Percentiles rank a stretch among this genome's conserved stretches.
These are phyloP conservation scores for Heterobasidion irregulare DNA, from an alignment of 1,284 basidiomycete species.

Conservation along the genomic window DNA sequence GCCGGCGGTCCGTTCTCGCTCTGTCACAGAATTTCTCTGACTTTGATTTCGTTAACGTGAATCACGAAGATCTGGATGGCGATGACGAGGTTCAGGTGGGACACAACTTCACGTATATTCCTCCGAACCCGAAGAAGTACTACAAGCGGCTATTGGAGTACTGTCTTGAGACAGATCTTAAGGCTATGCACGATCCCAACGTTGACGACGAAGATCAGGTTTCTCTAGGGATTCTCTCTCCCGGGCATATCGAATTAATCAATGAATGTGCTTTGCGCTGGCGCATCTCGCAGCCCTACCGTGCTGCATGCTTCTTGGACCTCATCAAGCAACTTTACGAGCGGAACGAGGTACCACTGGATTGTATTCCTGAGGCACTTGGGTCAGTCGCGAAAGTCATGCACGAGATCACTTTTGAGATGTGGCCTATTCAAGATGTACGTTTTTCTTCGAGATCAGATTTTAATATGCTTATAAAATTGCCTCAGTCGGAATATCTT, in stretches of 20 bases:
- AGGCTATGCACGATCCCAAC: slow-evolving; percentile 79
- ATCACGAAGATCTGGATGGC: slow-evolving; percentile 36
- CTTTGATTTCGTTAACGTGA: slow-evolving; percentile 12
- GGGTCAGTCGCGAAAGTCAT: slow-evolving; percentile 64
- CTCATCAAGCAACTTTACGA: slow-evolving; percentile 86
- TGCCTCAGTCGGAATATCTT: slow-evolving; percentile 53
- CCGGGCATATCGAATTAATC: slow-evolving; percentile 75
- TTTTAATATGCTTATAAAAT: slow-evolving; percentile 3
- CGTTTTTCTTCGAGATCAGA: slow-evolving; percentile 20
- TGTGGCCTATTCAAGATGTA: slow-evolving; percentile 82
- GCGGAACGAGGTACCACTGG: slow-evolving; percentile 85
- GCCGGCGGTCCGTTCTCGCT: slow-evolving; percentile 48
- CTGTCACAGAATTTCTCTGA: slow-evolving; percentile 28
- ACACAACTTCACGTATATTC: slow-evolving; percentile 82
- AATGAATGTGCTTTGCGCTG: slow-evolving; percentile 85
- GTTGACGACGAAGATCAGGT: slow-evolving; percentile 96
- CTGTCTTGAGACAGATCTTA: slow-evolving; percentile 83
- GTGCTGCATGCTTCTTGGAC: slow-evolving; percentile 78
- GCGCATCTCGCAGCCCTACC: slow-evolving; percentile 79
- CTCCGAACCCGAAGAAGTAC: slow-evolving; percentile 78
- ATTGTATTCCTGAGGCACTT: slow-evolving; percentile 90
- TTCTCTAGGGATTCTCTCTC: slow-evolving; percentile 86
- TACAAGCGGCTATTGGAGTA: slow-evolving; percentile 82
- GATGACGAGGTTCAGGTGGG: slow-evolving; percentile 67
- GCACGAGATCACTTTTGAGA: slow-evolving; percentile 60